These are phyloP conservation scores for Ophiostoma sp. DNA, from an alignment of 2,329 filamentous ascomycete species.

Conservation along the genomic window DNA sequence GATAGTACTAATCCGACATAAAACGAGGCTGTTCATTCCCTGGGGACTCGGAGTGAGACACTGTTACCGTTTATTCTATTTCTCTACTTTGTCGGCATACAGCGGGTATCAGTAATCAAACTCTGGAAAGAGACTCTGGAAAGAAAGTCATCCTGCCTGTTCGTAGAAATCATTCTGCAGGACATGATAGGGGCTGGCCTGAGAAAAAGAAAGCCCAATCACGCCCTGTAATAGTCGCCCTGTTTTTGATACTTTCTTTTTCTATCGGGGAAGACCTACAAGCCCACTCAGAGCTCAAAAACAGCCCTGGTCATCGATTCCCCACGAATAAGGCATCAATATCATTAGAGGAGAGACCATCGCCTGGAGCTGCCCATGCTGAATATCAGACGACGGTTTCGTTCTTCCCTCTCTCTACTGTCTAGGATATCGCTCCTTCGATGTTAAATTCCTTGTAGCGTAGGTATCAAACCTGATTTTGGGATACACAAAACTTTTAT, in stretches of 20 bases:
- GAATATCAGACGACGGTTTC: constrained; percentile 3
- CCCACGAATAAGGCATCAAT: constrained; percentile 6
- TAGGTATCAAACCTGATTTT: background rate
- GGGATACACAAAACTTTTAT: background rate
- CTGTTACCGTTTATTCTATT: background rate
- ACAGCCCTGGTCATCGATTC: background rate
- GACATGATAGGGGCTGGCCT: background rate
- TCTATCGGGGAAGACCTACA: background rate
- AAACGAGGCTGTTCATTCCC: constrained; percentile 5
- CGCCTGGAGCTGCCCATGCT: background rate
- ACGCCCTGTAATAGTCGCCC: background rate
- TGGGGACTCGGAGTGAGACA: constrained; percentile 2
- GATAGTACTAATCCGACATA: background rate
- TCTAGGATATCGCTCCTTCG: background rate
- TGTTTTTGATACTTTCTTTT: background rate
- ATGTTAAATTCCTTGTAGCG: background rate
- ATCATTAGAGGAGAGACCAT: background rate
- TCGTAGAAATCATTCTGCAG: background rate
- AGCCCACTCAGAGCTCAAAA: background rate
- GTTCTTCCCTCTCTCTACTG: background rate
- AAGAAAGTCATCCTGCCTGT: background rate
- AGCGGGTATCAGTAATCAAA: background rate
- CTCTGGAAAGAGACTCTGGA: background rate
- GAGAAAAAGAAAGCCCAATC: background rate
- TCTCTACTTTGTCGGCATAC: background rate